Evolutionary conservation across 345 rosid genomes (phyloP), one percentile per base, ranked within the genome.

Genomic region (Eucalyptus cloeziana): DNA sequence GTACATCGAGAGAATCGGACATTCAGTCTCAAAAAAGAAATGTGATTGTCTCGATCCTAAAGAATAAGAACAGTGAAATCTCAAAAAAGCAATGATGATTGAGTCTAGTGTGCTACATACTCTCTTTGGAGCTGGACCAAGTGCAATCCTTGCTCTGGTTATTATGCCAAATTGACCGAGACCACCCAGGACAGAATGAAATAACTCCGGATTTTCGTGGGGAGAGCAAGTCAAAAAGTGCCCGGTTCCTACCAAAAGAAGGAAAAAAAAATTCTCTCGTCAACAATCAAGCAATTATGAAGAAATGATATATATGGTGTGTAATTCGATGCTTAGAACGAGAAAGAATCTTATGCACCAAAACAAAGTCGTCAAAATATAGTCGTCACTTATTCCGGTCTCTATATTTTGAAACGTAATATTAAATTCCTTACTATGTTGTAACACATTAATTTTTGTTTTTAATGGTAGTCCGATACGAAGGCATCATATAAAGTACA

Each of bases 81-180:
- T 13, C 19, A 62, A 30, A 3, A 62, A 12, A 52, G 9, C 22
- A 60, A 24, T 87, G 52, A 87, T 43, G 76, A 45, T 27, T 11
- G n/a, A 44, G 30, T 13, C 31, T 45, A 31, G n/a, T 21, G 10
- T 17, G 37, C 24, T 52, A 25, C 56, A 49, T 86, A 89, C 90
- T 49, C 90, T 49, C 89, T 89, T 91, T 30, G 92, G 92, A 25
- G 93, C 94, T 8, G 86, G 64, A 45, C 91, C 91, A 25, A 93
- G 54, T 45, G 90, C 87, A 37, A 93, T 91, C 79, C 93, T 90
- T 37, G 94, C 93, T 56, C 94, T 90, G 86, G 93, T 91, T 88
- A 93, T 93, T 31, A 93, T 91, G 14, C 94, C 94, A 67, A 93
- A 93, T 88, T 93, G 94, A 52, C 94, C 94, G 51, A 92, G 86